Evolutionary conservation across 176 grass and related monocot genomes (phyloP).

Genomic region (Carex littledalei): DNA sequence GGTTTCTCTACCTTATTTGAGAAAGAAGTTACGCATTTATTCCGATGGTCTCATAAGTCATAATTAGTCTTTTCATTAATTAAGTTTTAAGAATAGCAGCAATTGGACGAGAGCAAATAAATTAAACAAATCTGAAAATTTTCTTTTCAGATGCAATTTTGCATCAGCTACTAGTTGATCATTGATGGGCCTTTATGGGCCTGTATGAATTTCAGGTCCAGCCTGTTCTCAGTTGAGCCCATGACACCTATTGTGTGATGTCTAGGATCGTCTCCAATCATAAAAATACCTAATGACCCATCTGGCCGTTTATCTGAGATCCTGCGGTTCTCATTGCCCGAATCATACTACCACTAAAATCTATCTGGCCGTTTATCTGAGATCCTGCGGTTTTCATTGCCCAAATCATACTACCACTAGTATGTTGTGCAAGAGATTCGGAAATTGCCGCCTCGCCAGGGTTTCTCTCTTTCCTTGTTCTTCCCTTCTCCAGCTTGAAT

Average conservation of each 20-base stretch:
- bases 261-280: not conserved
- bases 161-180: not conserved
- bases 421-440: not conserved
- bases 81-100: not conserved
- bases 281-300: not conserved
- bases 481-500: not conserved
- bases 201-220: not conserved
- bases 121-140: not conserved
- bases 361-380: not conserved
- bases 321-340: too few species aligned
- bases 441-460: not conserved
- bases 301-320: too few species aligned
- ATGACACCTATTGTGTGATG: not conserved
- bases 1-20: constrained; percentile 9
- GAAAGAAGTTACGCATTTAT: not conserved
- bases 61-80: not conserved
- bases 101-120: not conserved
- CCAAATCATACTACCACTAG: not conserved
- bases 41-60: not conserved
- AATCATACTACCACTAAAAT: too few species aligned
- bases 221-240: not conserved
- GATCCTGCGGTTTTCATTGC: not conserved
- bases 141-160: not conserved
- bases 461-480: not conserved
- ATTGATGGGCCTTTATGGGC: not conserved